A percentile compares a stretch with the other conserved stretches of the same genome.
phyloP scores from a whole-genome alignment of 371 early-diverging fungal genomes.

The Actinomucor elegans region DNA sequence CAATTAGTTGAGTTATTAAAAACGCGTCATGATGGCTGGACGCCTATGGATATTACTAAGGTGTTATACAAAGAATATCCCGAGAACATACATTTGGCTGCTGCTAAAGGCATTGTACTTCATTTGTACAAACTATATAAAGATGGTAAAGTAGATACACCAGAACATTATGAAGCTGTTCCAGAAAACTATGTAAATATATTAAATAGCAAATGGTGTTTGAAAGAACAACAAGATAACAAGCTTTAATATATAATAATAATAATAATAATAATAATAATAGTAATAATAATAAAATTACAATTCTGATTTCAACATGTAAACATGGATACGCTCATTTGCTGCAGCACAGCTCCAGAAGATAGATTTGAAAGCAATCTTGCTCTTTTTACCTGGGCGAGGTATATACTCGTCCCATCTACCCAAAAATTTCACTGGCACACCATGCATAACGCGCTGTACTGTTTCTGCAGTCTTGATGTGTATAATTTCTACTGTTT shows the following conservation, averaged over 20 bases:
- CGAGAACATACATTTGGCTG: slow-evolving; percentile 56
- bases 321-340: slow-evolving; percentile 21
- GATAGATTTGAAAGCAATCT: slow-evolving; percentile 6
- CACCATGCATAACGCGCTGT: slow-evolving; percentile 40
- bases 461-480: slow-evolving; percentile 25
- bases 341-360: slow-evolving; percentile 20
- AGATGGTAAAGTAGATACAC: slow-evolving; percentile 51
- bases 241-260: not conserved
- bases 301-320: slow-evolving; percentile 18
- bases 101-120: slow-evolving; percentile 62
- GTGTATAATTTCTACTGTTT: slow-evolving; percentile 35
- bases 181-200: slow-evolving; percentile 6
- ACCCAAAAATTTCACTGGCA: slow-evolving; percentile 37
- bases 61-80: slow-evolving; percentile 67
- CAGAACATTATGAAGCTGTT: not conserved
- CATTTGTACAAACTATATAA: slow-evolving; percentile 70
- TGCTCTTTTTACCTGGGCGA: slow-evolving; percentile 8
- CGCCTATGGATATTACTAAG: slow-evolving; percentile 59
- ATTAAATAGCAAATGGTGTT: slow-evolving; percentile 7
- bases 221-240: not conserved
- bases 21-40: slow-evolving; percentile 26
- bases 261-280: not conserved
- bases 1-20: slow-evolving; percentile 65
- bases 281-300: not conserved
- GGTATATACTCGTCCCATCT: slow-evolving; percentile 19